Evolutionary conservation across 2,329 filamentous ascomycete species (phyloP), one percentile per base, ranked within the genome.

Genomic region (Trichoderma asperellum): DNA sequence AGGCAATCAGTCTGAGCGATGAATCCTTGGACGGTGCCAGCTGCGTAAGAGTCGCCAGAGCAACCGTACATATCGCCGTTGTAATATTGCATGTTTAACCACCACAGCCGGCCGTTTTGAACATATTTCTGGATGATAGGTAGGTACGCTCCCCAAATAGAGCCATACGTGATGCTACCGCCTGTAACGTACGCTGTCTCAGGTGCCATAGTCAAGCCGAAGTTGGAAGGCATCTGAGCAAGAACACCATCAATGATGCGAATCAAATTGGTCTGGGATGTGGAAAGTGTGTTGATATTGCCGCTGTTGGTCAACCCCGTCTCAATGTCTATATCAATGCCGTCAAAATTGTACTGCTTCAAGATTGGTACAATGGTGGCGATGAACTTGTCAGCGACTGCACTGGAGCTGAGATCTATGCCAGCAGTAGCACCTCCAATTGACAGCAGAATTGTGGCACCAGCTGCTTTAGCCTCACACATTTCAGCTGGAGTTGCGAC

Each of bases 151-250:
- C 78, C 78, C 78, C 78, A 79, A 72, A 79, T 79, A 64, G 75
- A 76, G 29, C 77, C 77, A 69, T 76, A 79, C 0, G 64, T 71
- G 6, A 79, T 71, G 53, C 73, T 73, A 27, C 76, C 78, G 8
- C 78, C 78, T 0, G 77, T 79, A 2, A 79, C 78, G 65, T 79
- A 79, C 2, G 78, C 77, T 14, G 76, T 81, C 69, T 79, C 79
- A 6, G 77, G 77, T 5, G 79, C 79, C 74, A 81, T 87, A 47
- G 85, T 89, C 56, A 89, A 83, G 24, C 89, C 88, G 12, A 83
- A 85, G 32, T 78, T 91, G 66, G 83, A 86, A 77, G 89, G 88
- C 60, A 87, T 84, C 72, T 83, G 68, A 5, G 73, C 77, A 21
- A 79, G 78, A n/a, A 79, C 62, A 63, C 78, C 77, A 68, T 79